Evolutionary conservation across 768 basidiomycete genomes (phyloP).

Genomic region (Leccinum incarnatum): DNA sequence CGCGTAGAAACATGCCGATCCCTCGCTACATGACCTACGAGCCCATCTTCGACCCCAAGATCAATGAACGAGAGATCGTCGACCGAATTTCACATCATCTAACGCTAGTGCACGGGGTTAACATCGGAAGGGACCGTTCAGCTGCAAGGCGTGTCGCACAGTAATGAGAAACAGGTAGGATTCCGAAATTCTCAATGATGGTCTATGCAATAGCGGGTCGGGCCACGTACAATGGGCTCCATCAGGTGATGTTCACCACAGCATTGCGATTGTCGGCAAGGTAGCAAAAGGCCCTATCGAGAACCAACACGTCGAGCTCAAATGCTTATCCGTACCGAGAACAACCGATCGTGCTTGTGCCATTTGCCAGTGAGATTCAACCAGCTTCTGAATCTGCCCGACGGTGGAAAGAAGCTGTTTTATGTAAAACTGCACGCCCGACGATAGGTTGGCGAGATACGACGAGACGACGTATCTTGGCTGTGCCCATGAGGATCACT

Average conservation of each 20-base stretch:
- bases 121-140: background rate
- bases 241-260: background rate
- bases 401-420: background rate
- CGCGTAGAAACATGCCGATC: background rate
- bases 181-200: background rate
- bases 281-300: background rate
- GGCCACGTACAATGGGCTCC: background rate
- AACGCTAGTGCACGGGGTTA: background rate
- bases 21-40: background rate
- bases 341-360: background rate
- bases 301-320: background rate
- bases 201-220: background rate
- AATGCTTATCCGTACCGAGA: background rate
- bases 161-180: background rate
- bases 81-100: constrained; percentile 7
- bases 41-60: background rate
- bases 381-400: background rate
- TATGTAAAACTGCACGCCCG: background rate
- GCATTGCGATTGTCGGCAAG: background rate
- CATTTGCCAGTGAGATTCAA: background rate
- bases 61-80: background rate
- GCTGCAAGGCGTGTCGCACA: background rate
- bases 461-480: background rate
- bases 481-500: background rate
- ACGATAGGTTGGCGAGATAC: background rate